These are phyloP conservation scores for Cryptococcus amylolentus DNA, from an alignment of 1,284 basidiomycete genomes.

Conservation along the genomic window DNA sequence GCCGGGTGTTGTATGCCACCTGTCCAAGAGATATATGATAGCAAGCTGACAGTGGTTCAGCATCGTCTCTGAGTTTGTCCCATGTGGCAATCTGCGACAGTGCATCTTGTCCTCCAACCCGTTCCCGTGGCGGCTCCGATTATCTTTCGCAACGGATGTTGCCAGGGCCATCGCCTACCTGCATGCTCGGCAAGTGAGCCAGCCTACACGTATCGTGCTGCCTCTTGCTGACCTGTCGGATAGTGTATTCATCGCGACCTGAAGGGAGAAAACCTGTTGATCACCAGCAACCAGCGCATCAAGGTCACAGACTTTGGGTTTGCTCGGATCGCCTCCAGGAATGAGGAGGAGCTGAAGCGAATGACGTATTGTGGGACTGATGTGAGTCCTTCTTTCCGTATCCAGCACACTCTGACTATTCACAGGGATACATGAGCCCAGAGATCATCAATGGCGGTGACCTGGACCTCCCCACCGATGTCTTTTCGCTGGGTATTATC, in stretches of 20 bases:
- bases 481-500: conserved; percentile 88
- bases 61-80: conserved; percentile 82
- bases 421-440: conserved; percentile 57
- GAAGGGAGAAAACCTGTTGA: conserved; percentile 94
- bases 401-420: conserved; percentile 4
- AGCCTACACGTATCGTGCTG: background rate
- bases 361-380: conserved; percentile 97
- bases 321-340: conserved; percentile 73
- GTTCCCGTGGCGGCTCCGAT: conserved; percentile 83
- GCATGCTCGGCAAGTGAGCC: conserved; percentile 71
- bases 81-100: conserved; percentile 69
- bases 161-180: conserved; percentile 92
- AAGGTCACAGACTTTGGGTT: conserved; percentile 98
- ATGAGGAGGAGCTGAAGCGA: conserved; percentile 82
- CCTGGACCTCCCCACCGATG: conserved; percentile 89
- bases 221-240: background rate
- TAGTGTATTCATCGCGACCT: conserved; percentile 67
- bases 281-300: conserved; percentile 86
- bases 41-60: conserved; percentile 13
- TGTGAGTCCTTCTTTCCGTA: conserved; percentile 55
- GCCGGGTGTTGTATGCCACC: conserved; percentile 60
- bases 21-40: background rate
- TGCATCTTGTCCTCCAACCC: conserved; percentile 72
- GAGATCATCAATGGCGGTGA: conserved; percentile 88
- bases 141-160: conserved; percentile 93